Evolutionary conservation across 805 yeast genomes (phyloP).

Genomic region (Candida sithepensis): DNA sequence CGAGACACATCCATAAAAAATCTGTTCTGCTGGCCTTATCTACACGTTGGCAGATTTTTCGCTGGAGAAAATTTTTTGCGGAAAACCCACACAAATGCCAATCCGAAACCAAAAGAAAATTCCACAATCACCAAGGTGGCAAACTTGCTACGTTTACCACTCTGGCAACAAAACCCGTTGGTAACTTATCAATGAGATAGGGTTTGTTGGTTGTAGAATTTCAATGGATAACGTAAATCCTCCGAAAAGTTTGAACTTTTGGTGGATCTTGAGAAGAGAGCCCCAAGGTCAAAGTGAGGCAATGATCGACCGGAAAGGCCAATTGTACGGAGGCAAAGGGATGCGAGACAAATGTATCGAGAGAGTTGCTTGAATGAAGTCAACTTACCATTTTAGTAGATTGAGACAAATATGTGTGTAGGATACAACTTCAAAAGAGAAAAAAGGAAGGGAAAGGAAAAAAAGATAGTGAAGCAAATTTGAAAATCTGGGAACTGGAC

Average conservation of each 20-base stretch:
- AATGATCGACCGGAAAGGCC: too few species aligned
- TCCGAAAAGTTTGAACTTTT: too few species aligned
- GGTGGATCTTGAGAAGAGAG: too few species aligned
- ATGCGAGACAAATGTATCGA: neutral
- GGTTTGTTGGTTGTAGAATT: neutral
- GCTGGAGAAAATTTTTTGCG: neutral
- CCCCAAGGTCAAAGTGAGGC: too few species aligned
- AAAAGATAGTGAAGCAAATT: neutral
- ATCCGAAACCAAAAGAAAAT: neutral
- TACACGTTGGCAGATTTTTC: neutral
- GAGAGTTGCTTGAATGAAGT: neutral
- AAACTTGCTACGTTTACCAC: too few species aligned
- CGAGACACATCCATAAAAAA: neutral
- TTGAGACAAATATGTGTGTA: neutral
- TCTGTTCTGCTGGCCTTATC: neutral
- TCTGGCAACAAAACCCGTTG: too few species aligned
- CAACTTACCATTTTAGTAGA: constrained; percentile 2
- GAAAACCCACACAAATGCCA: neutral
- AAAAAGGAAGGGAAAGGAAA: neutral
- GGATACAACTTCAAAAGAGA: neutral
- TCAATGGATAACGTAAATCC: too few species aligned
- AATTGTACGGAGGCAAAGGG: too few species aligned
- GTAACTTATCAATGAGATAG: too few species aligned
- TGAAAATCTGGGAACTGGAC: neutral
- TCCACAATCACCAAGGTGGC: neutral